phyloP scores from a whole-genome alignment of 805 yeast species.

The Kuraishia molischiana region DNA sequence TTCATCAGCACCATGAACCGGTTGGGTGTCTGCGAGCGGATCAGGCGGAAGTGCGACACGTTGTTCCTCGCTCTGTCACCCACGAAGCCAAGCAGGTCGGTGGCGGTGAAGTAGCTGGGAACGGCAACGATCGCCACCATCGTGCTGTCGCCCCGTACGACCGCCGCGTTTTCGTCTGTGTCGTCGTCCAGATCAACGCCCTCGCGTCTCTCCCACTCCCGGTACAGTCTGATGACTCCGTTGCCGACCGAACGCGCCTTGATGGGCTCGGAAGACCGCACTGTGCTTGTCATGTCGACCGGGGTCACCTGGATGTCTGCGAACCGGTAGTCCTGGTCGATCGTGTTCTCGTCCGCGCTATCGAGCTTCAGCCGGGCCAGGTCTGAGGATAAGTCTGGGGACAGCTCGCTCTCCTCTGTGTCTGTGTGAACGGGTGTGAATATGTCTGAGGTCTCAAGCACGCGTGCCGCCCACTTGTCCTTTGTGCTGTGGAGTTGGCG shows the following conservation, averaged over 20 bases:
- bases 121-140: constrained; percentile 77
- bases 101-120: constrained; percentile 80
- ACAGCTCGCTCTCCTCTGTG: neutral
- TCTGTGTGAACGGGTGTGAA: constrained; percentile 8
- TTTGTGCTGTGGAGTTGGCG: constrained; percentile 9
- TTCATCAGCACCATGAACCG: constrained; percentile 73
- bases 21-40: constrained; percentile 55
- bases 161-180: constrained; percentile 7
- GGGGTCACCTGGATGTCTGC: constrained; percentile 22
- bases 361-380: constrained; percentile 1
- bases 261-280: constrained; percentile 27
- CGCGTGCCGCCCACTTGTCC: constrained; percentile 15
- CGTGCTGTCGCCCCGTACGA: constrained; percentile 43
- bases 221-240: constrained; percentile 63
- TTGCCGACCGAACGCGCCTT: constrained; percentile 59
- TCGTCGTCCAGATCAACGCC: constrained; percentile 3
- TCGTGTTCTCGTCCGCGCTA: neutral
- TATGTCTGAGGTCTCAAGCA: constrained; percentile 10
- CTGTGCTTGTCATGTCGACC: constrained; percentile 14
- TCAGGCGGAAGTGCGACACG: constrained; percentile 63
- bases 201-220: constrained; percentile 33
- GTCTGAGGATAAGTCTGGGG: too few species aligned
- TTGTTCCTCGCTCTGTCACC: constrained; percentile 47
- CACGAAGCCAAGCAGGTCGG: constrained; percentile 73
- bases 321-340: constrained; percentile 20